Base-by-base conservation (phyloP, 225 moss, liverwort and hornwort species). In the Marchantia polymorpha region DNA sequence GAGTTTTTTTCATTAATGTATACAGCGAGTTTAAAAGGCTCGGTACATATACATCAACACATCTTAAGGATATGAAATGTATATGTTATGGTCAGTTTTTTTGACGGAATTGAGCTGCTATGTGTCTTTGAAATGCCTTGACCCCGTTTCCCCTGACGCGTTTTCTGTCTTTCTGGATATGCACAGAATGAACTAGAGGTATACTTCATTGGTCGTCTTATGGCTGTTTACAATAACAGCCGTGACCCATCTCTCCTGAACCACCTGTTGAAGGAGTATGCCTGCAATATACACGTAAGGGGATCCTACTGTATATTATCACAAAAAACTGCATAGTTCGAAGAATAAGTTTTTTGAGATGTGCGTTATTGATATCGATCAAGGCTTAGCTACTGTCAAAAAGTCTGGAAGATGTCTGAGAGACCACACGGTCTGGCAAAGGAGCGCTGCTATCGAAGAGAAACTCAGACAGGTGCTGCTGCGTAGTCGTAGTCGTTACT, bases 151-250 rank as follows among this genome's bases (percentile, higher is more conserved):
- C 59, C 2, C 75, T 75, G 30, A 75, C 30, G 39, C 26, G 19
- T 60, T 75, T 39, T 39, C 39, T 12, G 3, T 22, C 19, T 48
- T 49, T 17, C 64, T 66, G 69, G 12, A 68, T 76, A 47, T 55
- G 70, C 80, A 60, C 91, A 99, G 97, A 91, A 75, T 85, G 97
- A 99, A 85, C 90, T 91, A 82, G 97, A 99, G 78, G 84, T 88
- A 59, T 95, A 95, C 82, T 99, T 93, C 79, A 86, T 95, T 58
- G 94, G 91, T 75, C 94, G 97, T 27, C 91, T 99, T 67, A 95
- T 99, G 84, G 93, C 92, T 78, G 92, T 94, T 20, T 99, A 91
- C 82, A 92, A 93, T 83, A 89, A 92, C 72, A 93, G 90, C 81
- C 91, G 95, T 67, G 97, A 99, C 77, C 90, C 93, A 68, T 70